Evolutionary conservation across 495 filamentous ascomycete species (phyloP).

Genomic region (Aspergillus ellipticus): DNA sequence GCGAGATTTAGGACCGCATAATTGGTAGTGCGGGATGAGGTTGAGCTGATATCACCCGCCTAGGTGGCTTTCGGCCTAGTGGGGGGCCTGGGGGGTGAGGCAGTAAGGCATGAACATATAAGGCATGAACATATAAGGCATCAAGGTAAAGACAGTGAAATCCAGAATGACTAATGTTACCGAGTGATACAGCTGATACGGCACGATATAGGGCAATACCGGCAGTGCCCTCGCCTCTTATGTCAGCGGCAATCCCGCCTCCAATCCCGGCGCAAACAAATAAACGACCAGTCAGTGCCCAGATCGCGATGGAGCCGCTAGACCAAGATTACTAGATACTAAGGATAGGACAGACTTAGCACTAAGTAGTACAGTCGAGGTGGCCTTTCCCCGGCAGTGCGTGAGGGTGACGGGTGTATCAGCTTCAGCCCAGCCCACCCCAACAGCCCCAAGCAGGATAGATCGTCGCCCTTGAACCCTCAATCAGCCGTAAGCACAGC

Average conservation of each 20-base stretch:
- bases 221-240: not conserved
- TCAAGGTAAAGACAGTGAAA: too few relatives aligned
- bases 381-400: too few relatives aligned
- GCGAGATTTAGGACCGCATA: constrained; percentile 21
- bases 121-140: too few relatives aligned
- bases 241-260: too few relatives aligned
- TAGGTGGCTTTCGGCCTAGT: constrained; percentile 7
- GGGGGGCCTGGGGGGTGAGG: constrained; percentile 14
- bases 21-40: constrained; percentile 30
- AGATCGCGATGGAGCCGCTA: too few relatives aligned
- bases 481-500: too few relatives aligned
- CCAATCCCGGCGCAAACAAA: not conserved
- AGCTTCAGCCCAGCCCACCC: not conserved
- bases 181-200: too few relatives aligned
- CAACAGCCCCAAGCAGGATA: constrained; percentile 7
- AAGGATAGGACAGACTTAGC: too few relatives aligned
- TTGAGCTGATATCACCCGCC: constrained; percentile 22
- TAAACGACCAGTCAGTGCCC: not conserved
- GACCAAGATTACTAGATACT: too few relatives aligned
- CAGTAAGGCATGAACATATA: not conserved
- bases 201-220: too few relatives aligned
- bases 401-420: not conserved
- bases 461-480: constrained; percentile 2
- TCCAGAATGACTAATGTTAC: too few relatives aligned
- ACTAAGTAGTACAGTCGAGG: too few relatives aligned